Base-by-base conservation (phyloP, 192 early-diverging fungal species). In the Coemansia sp. region DNA sequence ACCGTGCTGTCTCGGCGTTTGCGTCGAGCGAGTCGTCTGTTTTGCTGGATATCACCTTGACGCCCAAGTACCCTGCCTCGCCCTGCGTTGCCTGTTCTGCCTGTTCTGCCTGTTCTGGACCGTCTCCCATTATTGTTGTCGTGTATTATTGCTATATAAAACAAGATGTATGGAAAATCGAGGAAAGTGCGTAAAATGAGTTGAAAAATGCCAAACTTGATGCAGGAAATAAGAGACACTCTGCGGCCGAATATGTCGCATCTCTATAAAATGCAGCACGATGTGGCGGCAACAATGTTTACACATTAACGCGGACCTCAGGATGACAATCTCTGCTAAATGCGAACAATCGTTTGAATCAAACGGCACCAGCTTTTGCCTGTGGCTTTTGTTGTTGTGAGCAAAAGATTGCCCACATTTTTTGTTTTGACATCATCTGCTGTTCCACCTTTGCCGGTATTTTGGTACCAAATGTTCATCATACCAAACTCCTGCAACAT, bases 21-120 rank as follows among this genome's bases (percentile, higher is more conserved):
- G 52, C 50, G 20, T 7, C 50, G 9, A 22, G 21, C 17, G 37
- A 9, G 34, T 42, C 56, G 19, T 19, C 56, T 17, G 37, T 5
- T 15, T 38, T 19, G 34, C 56, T 36, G 34, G 56, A 38, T 40
- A 58, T 58, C 56, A 40, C 36, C 22, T 40, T 37, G 56, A 40
- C 21, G 8, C 56, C 56, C 37, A 58, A 38, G 22, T 58, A 54
- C 14, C 52, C 52, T 25, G 25, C 15, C 25, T 52, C 50, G 5
- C 14, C 26, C 28, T 54, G 52, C n/a, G 50, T 10, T 52, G 50
- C 21, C 21, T 20, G 50, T 14, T 48, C n/a, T 52, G 23, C 5
- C 50, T 23, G 50, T 26, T 54, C 12, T 54, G 12, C 52, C 11
- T 54, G 4, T 7, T 21, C 17, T n/a, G 40, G 40, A 14, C 15